Percentiles rank a stretch among this genome's conserved stretches.
phyloP scores from a whole-genome alignment of 495 filamentous ascomycete genomes.

The Hypoxylon lienhwacheense region DNA sequence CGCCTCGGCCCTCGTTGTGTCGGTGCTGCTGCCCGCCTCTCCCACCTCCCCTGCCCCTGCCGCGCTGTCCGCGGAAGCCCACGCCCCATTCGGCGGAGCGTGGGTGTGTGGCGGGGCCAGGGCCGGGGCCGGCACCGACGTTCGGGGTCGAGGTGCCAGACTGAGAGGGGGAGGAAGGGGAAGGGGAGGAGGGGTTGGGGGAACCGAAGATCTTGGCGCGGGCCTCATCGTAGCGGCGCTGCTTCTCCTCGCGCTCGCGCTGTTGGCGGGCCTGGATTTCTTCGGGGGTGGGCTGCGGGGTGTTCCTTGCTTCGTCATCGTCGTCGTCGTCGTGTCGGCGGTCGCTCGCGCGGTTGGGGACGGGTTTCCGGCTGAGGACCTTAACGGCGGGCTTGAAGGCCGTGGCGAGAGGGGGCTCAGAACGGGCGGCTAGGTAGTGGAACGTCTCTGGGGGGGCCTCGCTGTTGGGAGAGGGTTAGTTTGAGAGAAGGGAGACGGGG shows the following conservation, averaged over 20 bases:
- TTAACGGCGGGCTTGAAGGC: constrained; percentile 84
- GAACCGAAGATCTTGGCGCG: constrained; percentile 79
- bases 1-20: constrained; percentile 32
- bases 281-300: constrained; percentile 64
- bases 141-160: constrained; percentile 47
- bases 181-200: no score
- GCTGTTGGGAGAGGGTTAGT: constrained; percentile 20
- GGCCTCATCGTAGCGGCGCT: constrained; percentile 82
- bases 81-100: constrained; percentile 45
- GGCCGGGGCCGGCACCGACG: no score
- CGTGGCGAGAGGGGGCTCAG: constrained; percentile 66
- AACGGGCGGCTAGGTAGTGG: constrained; percentile 70
- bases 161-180: no score
- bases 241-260: constrained; percentile 81
- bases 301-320: constrained; percentile 65
- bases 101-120: constrained; percentile 66
- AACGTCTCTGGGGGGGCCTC: constrained; percentile 60
- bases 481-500: background rate
- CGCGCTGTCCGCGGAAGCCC: constrained; percentile 28
- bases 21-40: constrained; percentile 25
- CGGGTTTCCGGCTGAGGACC: constrained; percentile 81
- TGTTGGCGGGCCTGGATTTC: constrained; percentile 73
- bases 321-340: constrained; percentile 55
- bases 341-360: constrained; percentile 51
- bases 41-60: constrained; percentile 20